Base-by-base conservation (phyloP, 192 early-diverging fungal species). In the Rhizophlyctis rosea region DNA sequence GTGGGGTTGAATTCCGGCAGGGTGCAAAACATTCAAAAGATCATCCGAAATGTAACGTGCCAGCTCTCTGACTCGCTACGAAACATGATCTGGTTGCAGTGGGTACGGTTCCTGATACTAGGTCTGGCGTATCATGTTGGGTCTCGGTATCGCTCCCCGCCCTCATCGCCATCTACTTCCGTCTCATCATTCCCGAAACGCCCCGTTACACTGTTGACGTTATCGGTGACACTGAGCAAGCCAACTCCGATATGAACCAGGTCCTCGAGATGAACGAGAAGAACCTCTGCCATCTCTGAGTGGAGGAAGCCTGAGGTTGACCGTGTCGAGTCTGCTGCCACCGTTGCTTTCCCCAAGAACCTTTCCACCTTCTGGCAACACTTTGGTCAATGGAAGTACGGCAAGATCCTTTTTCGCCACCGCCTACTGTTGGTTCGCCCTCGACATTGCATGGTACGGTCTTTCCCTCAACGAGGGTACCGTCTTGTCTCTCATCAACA, bases 71-170 rank as follows among this genome's bases (percentile, higher is more conserved):
- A 33, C 59, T 27, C 39, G 7, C 18, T 67, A 49, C 27, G 36
- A 34, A 48, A 23, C 5, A 30, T 60, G 7, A 50, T 49, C 13
- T 60, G 57, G 57, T 35, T 56, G 18, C 65, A 60, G 25, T 67
- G 65, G 65, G n/a, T 36, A 34, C 23, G 52, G 16, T 67, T 54
- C 28, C 27, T 56, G 7, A 7, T n/a, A 96, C 66, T 87, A 87
- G 59, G 95, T 94, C 23, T 98, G 95, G 95, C 87, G 95, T 51
- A 82, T 95, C 57, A 79, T 91, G 52, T 77, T 94, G 47, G 92
- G 89, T 59, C 75, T 94, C 62, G 92, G 93, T 60, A 85, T 84
- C 57, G 64, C n/a, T 98, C 34, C 95, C 95, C 3, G 89, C 82
- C 35, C 54, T 94, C 1, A 68, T 76, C 52, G 89, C 95, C 18